Evolutionary conservation across 2,329 filamentous ascomycete species (phyloP), one percentile per base, ranked within the genome.

Genomic region (Colletotrichum karsti): DNA sequence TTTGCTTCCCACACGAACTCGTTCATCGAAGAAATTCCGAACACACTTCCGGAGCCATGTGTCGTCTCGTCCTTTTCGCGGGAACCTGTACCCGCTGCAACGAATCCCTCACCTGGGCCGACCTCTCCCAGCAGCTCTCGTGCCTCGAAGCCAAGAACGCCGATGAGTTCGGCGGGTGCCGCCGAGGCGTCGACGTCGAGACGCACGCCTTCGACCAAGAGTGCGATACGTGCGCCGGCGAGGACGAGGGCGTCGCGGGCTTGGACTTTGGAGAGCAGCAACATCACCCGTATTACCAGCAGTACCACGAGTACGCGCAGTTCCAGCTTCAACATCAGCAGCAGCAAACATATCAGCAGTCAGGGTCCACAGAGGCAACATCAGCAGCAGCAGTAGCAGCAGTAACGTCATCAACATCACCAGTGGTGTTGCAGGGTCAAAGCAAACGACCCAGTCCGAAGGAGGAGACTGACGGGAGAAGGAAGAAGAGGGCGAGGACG

Each of bases 121-220:
- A 85, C 8, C 77, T 85, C 20, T 76, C 79, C 12, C 83, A 85
- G 72, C 75, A 82, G 70, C 77, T 86, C 3, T 82, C 80, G 7
- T 86, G 84, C 63, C 80, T 86, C 55, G 79, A 84, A 69, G 83
- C 84, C 39, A 86, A 86, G 72, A 86, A 86, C 74, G 78, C 77
- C 22, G 83, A 80, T 53, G 71, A 71, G 10, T 85, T 86, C 60
- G 84, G 84, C 42, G 74, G 79, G 51, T 86, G 84, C 73, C 71
- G 73, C 41, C 72, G 74, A 24, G 84, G 84, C 33, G 76, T 83
- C 30, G 72, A 77, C 41, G 71, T 77, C 39, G 83, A 85, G 69
- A 75, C 83, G 63, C 84, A 85, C 73, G 69, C 69, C 3, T 85
- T 84, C 66, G 82, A 85, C 70, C 83, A 84, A 67, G 84, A 85